Percentiles rank a stretch among this genome's conserved stretches.
Evolutionary conservation across 2,329 filamentous ascomycete species (phyloP).

Genomic region (Arthrocladium fulminans): DNA sequence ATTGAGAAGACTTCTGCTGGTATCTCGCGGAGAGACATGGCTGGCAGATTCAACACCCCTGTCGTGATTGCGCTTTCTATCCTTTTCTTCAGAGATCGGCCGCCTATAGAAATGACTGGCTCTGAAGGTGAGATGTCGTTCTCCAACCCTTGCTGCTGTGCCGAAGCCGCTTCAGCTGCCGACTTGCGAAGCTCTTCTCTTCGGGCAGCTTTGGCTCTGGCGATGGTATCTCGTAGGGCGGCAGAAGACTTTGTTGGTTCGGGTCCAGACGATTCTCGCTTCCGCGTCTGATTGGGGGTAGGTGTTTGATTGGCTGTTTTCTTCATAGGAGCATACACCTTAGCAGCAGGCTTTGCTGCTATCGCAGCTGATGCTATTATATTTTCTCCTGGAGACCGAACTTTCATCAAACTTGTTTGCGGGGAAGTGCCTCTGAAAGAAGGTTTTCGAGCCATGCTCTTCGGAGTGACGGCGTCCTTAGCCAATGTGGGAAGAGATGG

Average conservation of each 20-base stretch:
- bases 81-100: slow-evolving; percentile 2
- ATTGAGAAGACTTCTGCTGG: slow-evolving; percentile 78
- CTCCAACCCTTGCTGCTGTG: not conserved
- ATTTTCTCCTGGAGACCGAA: slow-evolving; percentile 15
- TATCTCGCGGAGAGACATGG: slow-evolving; percentile 68
- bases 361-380: slow-evolving; percentile 7
- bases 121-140: not conserved
- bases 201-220: slow-evolving; percentile 63
- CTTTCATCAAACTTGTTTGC: slow-evolving; percentile 9
- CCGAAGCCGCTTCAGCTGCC: not conserved
- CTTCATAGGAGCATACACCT: not conserved
- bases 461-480: slow-evolving; percentile 6
- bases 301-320: not conserved
- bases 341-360: not conserved
- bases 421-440: not conserved
- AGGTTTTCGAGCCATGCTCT: not conserved
- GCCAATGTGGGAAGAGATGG: slow-evolving; percentile 15
- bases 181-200: slow-evolving; percentile 24
- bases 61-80: slow-evolving; percentile 53
- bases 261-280: slow-evolving; percentile 18
- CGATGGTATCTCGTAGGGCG: slow-evolving; percentile 80
- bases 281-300: not conserved
- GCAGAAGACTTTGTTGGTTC: slow-evolving; percentile 60
- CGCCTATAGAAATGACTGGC: not conserved
- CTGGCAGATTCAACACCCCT: slow-evolving; percentile 80